Evolutionary conservation across 2,329 filamentous ascomycete genomes (phyloP), one percentile per base, ranked within the genome.

Genomic region (Shiraia bambusicola): DNA sequence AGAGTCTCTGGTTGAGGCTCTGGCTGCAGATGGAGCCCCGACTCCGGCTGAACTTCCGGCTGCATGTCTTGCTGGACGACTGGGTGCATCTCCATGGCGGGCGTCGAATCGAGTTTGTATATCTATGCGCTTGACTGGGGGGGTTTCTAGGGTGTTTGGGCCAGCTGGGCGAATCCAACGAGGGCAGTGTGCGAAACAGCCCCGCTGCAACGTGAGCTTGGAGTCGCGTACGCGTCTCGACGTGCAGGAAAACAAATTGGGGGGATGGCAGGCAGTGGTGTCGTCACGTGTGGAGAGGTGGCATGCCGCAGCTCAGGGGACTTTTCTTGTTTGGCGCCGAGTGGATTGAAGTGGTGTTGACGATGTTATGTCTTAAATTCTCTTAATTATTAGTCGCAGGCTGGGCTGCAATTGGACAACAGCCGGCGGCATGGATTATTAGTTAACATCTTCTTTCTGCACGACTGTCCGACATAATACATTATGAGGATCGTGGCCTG

Each of bases 161-260:
- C 8, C 19, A 22, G 45, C 13, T 44, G 54, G 45, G 50, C 60
- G 53, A 62, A 62, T 60, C 49, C 56, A 52, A 57, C 50, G 42
- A 40, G 48, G 31, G 47, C 42, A 42, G 44, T 46, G 49, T 43
- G 43, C 40, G 38, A 37, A 28, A 40, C 32, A 47, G 53, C 54
- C 61, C 59, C 56, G 56, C 60, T 42, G 46, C 45, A 42, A 45
- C 42, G 52, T 49, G 50, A 22, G 19, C 19, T 46, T 47, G 49
- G 37, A 47, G 42, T 49, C 45, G 50, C 47, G 52, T 47, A 60
- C 61, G 63, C 63, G 64, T 64, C 54, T 50, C 49, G 49, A 45
- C 35, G 35, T 48, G 52, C 43, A 51, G 47, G 31, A 9, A 16
- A n/a, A n/a, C 17, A 28, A 40, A 35, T 41, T 22, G 28, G 39